Evolutionary conservation across 2,329 filamentous ascomycete species (phyloP), one percentile per base, ranked within the genome.

Genomic region (Myriosclerotinia scirpicola): DNA sequence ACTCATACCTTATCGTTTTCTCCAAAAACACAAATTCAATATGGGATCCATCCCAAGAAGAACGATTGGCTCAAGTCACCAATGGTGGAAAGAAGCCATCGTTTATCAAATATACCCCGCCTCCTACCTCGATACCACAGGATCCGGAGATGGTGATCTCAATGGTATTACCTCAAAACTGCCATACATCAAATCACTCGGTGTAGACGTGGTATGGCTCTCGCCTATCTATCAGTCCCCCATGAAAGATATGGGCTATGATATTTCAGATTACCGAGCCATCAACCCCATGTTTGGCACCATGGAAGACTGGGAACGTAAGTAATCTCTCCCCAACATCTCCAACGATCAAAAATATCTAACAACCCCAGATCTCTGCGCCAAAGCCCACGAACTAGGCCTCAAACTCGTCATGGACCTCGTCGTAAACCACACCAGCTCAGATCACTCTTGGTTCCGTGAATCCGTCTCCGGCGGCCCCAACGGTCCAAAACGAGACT

Each of bases 391-490:
- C 68, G 70, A 79, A 5, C 79, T 86, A 2, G 84, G 81, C 0
- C 87, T 92, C 80, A 88, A 87, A 73, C 78, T 92, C 11, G 83
- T 92, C 12, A 84, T 92, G 70, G 89, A 92, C 70, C 78, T 92
- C 9, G 90, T 92, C 0, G 85, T 91, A 22, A 92, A 92, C 67
- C 90, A 92, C 73, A 91, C 88, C 0, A 70, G 67, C 69, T 69
- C 74, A 59, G 63, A 86, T 71, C 85, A 87, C 63, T 75, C 78
- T 8, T 88, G 85, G 85, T 88, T 88, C 75, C 78, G 81, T 59
- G 80, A 85, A 58, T 83, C 83, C 1, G 79, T 82, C 3, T 81
- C 80, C 3, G 70, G 68, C 2, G 83, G 80, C 67, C 75, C 79
- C 17, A 84, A 80, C 70, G 58, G 58, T 8, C 76, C 81, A 0